A percentile compares a stretch with the other conserved stretches of the same genome.
phyloP scores from a whole-genome alignment of 106 monocot species.

The Dendrobium huoshanense region DNA sequence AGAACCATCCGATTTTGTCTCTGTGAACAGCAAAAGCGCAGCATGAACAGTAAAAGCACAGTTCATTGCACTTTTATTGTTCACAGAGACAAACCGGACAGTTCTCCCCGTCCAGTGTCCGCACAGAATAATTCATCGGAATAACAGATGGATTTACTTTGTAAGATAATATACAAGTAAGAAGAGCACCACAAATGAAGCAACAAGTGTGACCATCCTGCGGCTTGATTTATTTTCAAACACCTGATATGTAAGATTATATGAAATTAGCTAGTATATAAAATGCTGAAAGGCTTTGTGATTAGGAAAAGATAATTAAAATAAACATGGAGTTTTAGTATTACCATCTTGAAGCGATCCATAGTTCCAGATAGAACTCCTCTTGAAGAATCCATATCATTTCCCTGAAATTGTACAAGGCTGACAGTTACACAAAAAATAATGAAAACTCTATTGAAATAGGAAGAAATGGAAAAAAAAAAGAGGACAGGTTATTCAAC shows the following conservation, averaged over 20 bases:
- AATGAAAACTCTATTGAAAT: neutral
- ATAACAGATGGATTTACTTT: conserved; percentile 21
- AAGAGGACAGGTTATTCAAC: neutral
- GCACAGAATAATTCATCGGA: no score
- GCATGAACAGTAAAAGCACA: no score
- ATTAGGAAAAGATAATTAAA: neutral
- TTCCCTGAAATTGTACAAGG: conserved; percentile 41
- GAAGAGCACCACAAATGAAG: conserved; percentile 77
- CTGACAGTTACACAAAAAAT: neutral
- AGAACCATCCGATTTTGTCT: no score
- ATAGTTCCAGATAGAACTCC: conserved; percentile 83
- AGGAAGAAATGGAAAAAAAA: neutral
- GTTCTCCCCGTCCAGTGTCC: no score
- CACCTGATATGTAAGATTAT: conserved; percentile 37
- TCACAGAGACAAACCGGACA: no score
- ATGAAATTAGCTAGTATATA: neutral
- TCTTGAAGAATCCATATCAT: conserved; percentile 94
- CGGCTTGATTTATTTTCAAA: conserved; percentile 88
- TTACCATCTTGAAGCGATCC: conserved; percentile 93
- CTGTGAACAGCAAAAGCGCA: no score
- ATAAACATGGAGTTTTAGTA: neutral
- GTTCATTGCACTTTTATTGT: no score
- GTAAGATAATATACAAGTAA: conserved; percentile 88
- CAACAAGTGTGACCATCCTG: conserved; percentile 81
- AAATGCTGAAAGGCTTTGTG: neutral